These are phyloP conservation scores for Rubroshorea leprosula DNA, from an alignment of 345 rosid genomes.

Conservation along the genomic window DNA sequence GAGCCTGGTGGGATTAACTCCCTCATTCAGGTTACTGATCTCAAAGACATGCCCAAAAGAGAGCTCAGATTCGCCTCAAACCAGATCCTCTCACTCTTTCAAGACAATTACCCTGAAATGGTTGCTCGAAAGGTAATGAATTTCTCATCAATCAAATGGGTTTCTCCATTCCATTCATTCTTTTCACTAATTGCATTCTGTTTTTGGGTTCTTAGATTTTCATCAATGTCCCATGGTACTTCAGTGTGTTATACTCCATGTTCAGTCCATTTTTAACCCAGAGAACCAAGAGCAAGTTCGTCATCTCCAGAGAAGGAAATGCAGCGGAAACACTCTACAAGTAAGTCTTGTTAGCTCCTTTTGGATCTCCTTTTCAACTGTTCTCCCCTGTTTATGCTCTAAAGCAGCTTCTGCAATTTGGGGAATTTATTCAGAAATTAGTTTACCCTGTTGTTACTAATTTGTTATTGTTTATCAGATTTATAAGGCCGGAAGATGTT, in stretches of 20 bases:
- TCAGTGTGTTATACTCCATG: conserved; percentile 75
- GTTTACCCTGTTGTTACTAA: too few species aligned
- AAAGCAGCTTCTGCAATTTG: too few species aligned
- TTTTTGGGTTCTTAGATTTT: conserved; percentile 50
- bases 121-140: conserved; percentile 83
- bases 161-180: too few species aligned
- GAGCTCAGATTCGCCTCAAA: conserved; percentile 93
- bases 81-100: conserved; percentile 86
- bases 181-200: background rate
- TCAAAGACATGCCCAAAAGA: conserved; percentile 91
- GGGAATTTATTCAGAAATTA: too few species aligned
- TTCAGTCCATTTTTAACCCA: conserved; percentile 91
- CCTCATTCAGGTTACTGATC: conserved; percentile 94
- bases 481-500: conserved; percentile 78
- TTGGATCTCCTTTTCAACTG: too few species aligned
- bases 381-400: too few species aligned
- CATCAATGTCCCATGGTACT: conserved; percentile 98
- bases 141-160: background rate
- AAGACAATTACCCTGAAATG: conserved; percentile 98
- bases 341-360: too few species aligned
- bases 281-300: conserved; percentile 94
- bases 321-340: conserved; percentile 94
- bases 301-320: conserved; percentile 81
- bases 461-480: conserved; percentile 34
- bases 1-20: conserved; percentile 93